Evolutionary conservation across 192 early-diverging fungal genomes (phyloP).

Genomic region (Spizellomyces sp.): DNA sequence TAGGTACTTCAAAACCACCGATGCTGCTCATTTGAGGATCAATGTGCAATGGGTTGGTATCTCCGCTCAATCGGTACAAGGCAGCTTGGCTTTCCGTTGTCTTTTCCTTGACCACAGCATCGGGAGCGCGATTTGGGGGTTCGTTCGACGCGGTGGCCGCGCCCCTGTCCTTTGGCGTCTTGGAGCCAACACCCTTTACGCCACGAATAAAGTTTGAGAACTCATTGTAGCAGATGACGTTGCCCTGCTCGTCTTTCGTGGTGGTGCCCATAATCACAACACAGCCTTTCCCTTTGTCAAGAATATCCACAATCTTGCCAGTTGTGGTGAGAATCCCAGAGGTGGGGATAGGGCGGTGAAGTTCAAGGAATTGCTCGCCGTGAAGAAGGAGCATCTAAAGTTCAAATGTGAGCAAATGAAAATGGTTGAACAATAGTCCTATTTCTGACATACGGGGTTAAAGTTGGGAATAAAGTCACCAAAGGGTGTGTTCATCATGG

Average conservation of each 20-base stretch:
- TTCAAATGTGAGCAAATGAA: neutral
- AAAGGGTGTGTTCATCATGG: constrained; percentile 67
- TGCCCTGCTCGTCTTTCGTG: constrained; percentile 73
- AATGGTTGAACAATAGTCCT: neutral
- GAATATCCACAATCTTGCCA: constrained; percentile 83
- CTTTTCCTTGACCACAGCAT: constrained; percentile 82
- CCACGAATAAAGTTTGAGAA: constrained; percentile 95
- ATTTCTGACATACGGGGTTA: constrained; percentile 56
- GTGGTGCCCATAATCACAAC: constrained; percentile 80
- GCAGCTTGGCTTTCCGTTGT: constrained; percentile 91
- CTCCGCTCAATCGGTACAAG: constrained; percentile 93
- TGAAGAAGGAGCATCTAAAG: constrained; percentile 92
- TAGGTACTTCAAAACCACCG: constrained; percentile 95
- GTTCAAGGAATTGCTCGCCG: constrained; percentile 94
- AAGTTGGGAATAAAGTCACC: constrained; percentile 75
- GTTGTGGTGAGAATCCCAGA: constrained; percentile 76
- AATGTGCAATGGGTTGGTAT: constrained; percentile 97
- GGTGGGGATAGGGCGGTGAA: constrained; percentile 86
- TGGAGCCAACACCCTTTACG: constrained; percentile 80
- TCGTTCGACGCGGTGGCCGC: constrained; percentile 77
- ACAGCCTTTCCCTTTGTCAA: constrained; percentile 97
- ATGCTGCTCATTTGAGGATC: constrained; percentile 92
- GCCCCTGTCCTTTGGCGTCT: constrained; percentile 72
- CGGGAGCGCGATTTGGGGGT: constrained; percentile 82
- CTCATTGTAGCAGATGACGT: constrained; percentile 82